Evolutionary conservation across 345 rosid species (phyloP), one percentile per base, ranked within the genome.

Genomic region (Eucalyptus erythrocorys): DNA sequence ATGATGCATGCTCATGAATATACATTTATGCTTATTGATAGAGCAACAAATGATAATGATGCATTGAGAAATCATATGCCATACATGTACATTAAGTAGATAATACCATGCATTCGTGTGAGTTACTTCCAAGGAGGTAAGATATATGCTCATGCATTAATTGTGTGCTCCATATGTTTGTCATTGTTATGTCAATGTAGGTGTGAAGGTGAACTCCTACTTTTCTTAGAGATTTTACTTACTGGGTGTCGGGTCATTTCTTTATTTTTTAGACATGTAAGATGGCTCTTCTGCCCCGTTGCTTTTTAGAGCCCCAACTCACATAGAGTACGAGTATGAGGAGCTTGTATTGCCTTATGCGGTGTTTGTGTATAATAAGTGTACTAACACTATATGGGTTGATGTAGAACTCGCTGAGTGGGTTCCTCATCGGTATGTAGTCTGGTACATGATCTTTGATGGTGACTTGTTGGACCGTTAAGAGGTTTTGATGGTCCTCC

Each of bases 201-300:
- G 4, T 51, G 57, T 0, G 10, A 19, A 51, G 57, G 0, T 19
- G 57, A 51, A 19, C 57, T 19, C 57, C 57, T 0, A 19, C 24
- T 1, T 51, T 51, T 3, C 57, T 51, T 19, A 51, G 10, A 19
- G 24, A 51, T 51, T 51, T 51, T 0, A 51, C 24, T 51, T 51
- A 0, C 0, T 51, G 1, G 55, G 0, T 0, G 10, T 51, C 0
- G 24, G 55, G 10, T 51, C 24, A 51, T 51, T 7, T 0, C 10
- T 51, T 51, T 51, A 51, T 51, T 51, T 51, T 51, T 51, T 0
- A 51, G 0, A 51, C 24, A 7, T 19, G 57, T 51, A 19, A 19
- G 57, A 19, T 1, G 0, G 57, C 57, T 51, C 57, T 51, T 51
- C 4, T 0, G 1, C 0, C 0, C 0, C 1, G 0, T 2, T 0